Base-by-base conservation (phyloP, 2,329 filamentous ascomycete species). In the Dactylellina drechsleri region DNA sequence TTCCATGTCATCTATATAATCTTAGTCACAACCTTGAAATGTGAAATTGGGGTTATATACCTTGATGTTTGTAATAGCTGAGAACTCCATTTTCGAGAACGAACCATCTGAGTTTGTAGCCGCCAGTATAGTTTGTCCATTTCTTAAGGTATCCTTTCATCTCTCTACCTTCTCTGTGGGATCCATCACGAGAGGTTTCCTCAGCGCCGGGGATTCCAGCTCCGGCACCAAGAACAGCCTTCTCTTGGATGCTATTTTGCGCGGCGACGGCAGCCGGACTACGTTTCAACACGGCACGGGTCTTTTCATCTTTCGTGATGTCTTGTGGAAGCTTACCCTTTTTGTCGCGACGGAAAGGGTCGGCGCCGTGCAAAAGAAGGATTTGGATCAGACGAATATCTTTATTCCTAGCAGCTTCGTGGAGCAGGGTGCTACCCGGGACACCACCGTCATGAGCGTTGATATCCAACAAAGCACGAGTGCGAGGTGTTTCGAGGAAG, bases 131-230 rank as follows among this genome's bases (percentile, higher is more conserved):
- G 81, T 99, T 99, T 56, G 95, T 99, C 95, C 95, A 99, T 82
- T 99, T 99, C 84, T 97, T 98, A 67, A 99, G 85, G 81, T 98
- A 99, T 5, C 95, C 95, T 84, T 96, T 97, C 92, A 99, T 98
- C 83, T 98, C 94, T 56, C 93, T 87, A 16, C 92, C 91, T 80
- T 99, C 95, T 78, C 94, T 93, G 15, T 91, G 90, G 26, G 91
- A 91, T 71, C 89, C 82, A 49, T 78, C 76, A 2, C 87, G 82
- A 15, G 85, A 84, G 57, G 82, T 82, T 43, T 89, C 87, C 0
- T 82, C 82, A n/a, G 80, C 78, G 12, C 82, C 82, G 41, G 79
- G 77, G 36, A 82, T 80, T 2, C 80, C 82, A 15, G 89, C 85
- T 1, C 84, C 82, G 26, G 87, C 84, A 1, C 93, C 94, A 15